Conservation (phyloP, 805 yeast species). For the Ogataea populi-albae region DNA sequence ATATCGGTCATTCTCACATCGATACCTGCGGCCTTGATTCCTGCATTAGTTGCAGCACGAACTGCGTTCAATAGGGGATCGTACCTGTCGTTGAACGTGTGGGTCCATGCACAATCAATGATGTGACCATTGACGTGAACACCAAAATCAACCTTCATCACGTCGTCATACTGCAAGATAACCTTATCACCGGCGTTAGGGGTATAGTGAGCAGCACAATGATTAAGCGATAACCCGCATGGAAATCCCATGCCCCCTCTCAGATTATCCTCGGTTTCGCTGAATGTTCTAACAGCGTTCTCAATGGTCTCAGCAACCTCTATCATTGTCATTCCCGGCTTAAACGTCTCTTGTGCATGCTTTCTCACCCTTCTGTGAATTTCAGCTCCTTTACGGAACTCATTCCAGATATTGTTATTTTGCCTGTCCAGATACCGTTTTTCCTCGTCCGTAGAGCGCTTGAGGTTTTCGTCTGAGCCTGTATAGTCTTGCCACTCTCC, state of each 20-base stretch:
- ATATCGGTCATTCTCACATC: constrained; percentile 93
- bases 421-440: constrained; percentile 72
- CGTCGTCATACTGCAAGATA: constrained; percentile 80
- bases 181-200: constrained; percentile 94
- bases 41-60: constrained; percentile 89
- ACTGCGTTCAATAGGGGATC: constrained; percentile 82
- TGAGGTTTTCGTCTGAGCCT: constrained; percentile 52
- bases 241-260: constrained; percentile 96
- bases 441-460: constrained; percentile 84
- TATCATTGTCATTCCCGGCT: constrained; percentile 90
- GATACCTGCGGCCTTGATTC: constrained; percentile 88
- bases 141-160: constrained; percentile 95
- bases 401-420: constrained; percentile 67
- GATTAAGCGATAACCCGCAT: constrained; percentile 91
- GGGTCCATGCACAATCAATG: constrained; percentile 92
- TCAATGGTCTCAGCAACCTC: constrained; percentile 90
- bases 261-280: constrained; percentile 55
- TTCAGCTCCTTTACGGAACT: constrained; percentile 93
- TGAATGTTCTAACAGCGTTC: constrained; percentile 71
- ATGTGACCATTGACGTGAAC: constrained; percentile 94
- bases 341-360: constrained; percentile 66
- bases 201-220: constrained; percentile 96
- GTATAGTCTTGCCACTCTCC: constrained; percentile 85
- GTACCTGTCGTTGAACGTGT: constrained; percentile 80
- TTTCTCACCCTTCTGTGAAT: constrained; percentile 89